Percentiles rank a stretch among this genome's conserved stretches.
phyloP scores from a whole-genome alignment of 2,329 filamentous ascomycete genomes.

The Fusarium scirpi region DNA sequence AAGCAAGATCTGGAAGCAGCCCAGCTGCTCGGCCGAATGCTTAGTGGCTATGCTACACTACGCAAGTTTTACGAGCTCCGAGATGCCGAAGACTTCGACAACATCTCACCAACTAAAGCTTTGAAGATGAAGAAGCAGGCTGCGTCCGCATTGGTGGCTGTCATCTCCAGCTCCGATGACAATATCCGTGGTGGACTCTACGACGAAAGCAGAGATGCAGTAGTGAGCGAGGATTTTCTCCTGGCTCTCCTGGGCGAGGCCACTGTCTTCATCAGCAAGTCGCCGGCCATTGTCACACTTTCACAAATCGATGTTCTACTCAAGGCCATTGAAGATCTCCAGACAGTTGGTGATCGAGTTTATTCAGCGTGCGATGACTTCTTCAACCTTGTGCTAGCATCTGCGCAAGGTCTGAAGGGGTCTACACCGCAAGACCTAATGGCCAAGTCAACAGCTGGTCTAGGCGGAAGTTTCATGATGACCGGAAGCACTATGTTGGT shows the following conservation, averaged over 20 bases:
- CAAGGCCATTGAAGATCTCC: conserved; percentile 81
- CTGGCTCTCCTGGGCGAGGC: conserved; percentile 86
- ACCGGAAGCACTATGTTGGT: conserved; percentile 80
- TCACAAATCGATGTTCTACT: conserved; percentile 81
- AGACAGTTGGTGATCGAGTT: conserved; percentile 79
- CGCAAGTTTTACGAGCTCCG: conserved; percentile 92
- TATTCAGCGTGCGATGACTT: conserved; percentile 82
- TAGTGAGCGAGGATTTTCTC: conserved; percentile 89
- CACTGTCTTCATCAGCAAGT: conserved; percentile 77
- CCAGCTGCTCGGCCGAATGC: conserved; percentile 82
- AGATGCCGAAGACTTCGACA: conserved; percentile 62
- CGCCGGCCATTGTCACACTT: conserved; percentile 68
- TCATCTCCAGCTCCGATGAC: conserved; percentile 87
- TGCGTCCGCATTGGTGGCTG: conserved; percentile 80
- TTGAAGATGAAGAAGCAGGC: conserved; percentile 75
- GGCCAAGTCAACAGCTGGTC: conserved; percentile 66
- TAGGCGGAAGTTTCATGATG: conserved; percentile 74
- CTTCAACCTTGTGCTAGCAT: conserved; percentile 79
- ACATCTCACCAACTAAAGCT: conserved; percentile 55
- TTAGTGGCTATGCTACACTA: conserved; percentile 92
- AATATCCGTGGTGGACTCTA: conserved; percentile 92
- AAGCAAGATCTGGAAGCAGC: conserved; percentile 84
- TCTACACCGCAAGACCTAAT: conserved; percentile 75
- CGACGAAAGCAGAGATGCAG: conserved; percentile 81
- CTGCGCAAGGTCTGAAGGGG: conserved; percentile 71